Base-by-base conservation (phyloP, 495 filamentous ascomycete species). In the Podospora didyma region DNA sequence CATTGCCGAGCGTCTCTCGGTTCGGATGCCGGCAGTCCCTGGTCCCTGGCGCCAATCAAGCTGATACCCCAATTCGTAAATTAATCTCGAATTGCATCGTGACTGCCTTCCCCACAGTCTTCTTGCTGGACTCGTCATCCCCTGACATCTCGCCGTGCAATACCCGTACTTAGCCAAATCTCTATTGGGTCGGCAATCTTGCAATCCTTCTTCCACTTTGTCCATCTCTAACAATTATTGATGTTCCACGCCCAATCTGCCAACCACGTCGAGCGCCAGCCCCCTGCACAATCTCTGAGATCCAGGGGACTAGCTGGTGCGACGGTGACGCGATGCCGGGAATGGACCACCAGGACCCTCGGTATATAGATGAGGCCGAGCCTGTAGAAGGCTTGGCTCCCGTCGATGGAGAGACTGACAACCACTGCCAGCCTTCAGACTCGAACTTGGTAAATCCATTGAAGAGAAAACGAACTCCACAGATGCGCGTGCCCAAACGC, bases 401-500 rank as follows among this genome's bases (percentile, higher is more conserved):
- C n/a, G n/a, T n/a, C n/a, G n/a, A n/a, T 31, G 26, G 26, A 31
- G 26, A 1, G 12, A 7, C n/a, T 42, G 3, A 14, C 5, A 17
- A 2, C 39, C 39, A 17, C n/a, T 42, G 39, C 34, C 5, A 42
- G 39, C 39, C 39, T 42, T 1, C 39, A 14, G n/a, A 42, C 14
- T 16, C n/a, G n/a, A 42, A 42, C 14, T 16, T 42, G n/a, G 26
- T 14, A 16, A 17, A 42, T 7, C 39, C 1, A 5, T 14, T 42
- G n/a, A 42, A 37, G 16, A 7, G 0, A 37, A 7, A 37, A 14
- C 7, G 37, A 41, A 3, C 12, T 14, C 12, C 11, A 41, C 7
- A 42, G 7, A 16, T 49, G 21, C 31, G 37, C n/a, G 17, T 45
- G 6, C 50, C 54, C 2, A 61, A 54, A 23, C 59, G 59, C 31